Evolutionary conservation across 192 early-diverging fungal genomes (phyloP), one percentile per base, ranked within the genome.

Genomic region (Dispira parvispora): DNA sequence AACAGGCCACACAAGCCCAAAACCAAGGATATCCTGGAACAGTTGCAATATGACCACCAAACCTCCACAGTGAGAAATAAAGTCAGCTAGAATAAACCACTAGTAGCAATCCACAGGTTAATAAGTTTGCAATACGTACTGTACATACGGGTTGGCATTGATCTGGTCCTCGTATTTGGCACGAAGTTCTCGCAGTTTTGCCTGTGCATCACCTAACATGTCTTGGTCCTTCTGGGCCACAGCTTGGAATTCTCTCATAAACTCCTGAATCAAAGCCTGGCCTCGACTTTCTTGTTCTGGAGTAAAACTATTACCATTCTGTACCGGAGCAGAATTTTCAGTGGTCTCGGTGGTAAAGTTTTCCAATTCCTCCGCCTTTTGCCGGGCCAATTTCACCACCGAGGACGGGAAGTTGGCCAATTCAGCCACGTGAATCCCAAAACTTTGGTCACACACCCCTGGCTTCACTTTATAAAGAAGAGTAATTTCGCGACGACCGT

Each of bases 371-470:
- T 82, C 78, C 11, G 84, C 90, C 70, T 95, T 97, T 11, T 83
- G 72, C 65, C 86, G 90, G 20, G 94, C 89, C 46, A 97, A 73
- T 46, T 79, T 66, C 3, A 98, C 84, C 13, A 94, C 87, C 0
- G 79, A 73, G 11, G 82, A 76, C 0, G 96, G 93, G 62, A 98
- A 96, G 62, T 86, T 82, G 3, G 93, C 93, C 64, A 98, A 65
- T 67, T 93, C 88, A 0, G 96, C 96, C 21, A 98, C 96, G 69
- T 98, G 93, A 61, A 98, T 98, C 49, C 96, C 96, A 78, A 96
- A 98, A 64, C 89, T 92, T 69, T 98, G 89, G 69, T 96, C 93
- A 67, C 92, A 94, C 0, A 89, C 81, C 23, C 94, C 67, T 46
- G 68, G 43, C 20, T 68, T 77, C 10, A 99, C 89, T 69, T 88